Percentiles rank a stretch among this genome's conserved stretches.
These are phyloP conservation scores for Angophora floribunda DNA, from an alignment of 345 rosid genomes.

Conservation along the genomic window DNA sequence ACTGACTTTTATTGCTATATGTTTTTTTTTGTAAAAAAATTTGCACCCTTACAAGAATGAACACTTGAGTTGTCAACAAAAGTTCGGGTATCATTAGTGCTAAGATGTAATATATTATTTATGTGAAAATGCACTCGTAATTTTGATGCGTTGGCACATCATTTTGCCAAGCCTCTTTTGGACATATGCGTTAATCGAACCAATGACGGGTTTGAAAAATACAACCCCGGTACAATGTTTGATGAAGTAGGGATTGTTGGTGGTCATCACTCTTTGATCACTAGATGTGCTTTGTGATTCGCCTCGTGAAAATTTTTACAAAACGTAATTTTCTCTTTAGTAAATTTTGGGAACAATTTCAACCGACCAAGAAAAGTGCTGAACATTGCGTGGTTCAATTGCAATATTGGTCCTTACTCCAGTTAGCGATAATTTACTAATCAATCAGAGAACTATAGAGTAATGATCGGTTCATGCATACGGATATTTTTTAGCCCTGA, in stretches of 20 bases:
- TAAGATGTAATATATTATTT: not conserved
- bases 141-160: not conserved
- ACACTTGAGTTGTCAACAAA: not conserved
- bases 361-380: not conserved
- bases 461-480: not conserved
- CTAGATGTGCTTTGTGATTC: not conserved
- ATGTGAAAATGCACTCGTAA: not conserved
- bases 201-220: rapidly evolving
- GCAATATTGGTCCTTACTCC: not conserved
- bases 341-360: not conserved
- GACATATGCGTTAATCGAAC: not conserved
- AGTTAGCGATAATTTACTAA: not conserved
- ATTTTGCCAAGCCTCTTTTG: not conserved
- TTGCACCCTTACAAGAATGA: not conserved
- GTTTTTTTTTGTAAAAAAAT: too few relatives aligned
- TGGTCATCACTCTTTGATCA: not conserved
- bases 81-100: rapidly evolving
- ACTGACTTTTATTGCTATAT: too few relatives aligned
- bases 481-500: not conserved
- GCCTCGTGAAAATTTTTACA: not conserved
- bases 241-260: not conserved
- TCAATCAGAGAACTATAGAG: not conserved
- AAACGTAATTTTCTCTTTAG: not conserved
- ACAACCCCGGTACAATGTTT: not conserved
- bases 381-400: rapidly evolving